phyloP scores from a whole-genome alignment of 2,329 filamentous ascomycete genomes.

The Leptoxyphium fumago region DNA sequence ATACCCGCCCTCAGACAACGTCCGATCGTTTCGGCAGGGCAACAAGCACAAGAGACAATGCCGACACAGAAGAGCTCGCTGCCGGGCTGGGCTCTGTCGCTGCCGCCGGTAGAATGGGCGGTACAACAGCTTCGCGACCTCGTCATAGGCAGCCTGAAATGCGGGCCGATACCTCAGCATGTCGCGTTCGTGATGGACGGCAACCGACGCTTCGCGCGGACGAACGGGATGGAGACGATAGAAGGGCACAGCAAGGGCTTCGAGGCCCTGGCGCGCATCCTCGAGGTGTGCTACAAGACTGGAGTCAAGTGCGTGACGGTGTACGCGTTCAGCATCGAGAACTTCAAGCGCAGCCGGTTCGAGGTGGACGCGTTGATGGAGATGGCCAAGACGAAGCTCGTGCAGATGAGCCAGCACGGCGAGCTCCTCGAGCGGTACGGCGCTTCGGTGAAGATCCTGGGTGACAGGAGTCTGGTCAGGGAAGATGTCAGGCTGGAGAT shows the following conservation, averaged over 20 bases:
- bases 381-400: constrained; percentile 88
- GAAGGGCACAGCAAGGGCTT: constrained; percentile 94
- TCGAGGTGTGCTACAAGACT: constrained; percentile 96
- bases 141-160: constrained; percentile 73
- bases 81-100: constrained; percentile 66
- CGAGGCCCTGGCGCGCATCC: constrained; percentile 82
- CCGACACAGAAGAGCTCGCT: constrained; percentile 24
- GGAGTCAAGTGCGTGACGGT: constrained; percentile 95
- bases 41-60: constrained; percentile 25
- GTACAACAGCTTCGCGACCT: constrained; percentile 65
- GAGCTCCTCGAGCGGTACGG: constrained; percentile 88
- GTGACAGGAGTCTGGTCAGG: constrained; percentile 69
- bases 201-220: constrained; percentile 81
- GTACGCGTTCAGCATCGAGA: constrained; percentile 97
- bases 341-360: constrained; percentile 92
- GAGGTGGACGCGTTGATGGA: constrained; percentile 97
- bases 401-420: constrained; percentile 82
- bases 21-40: background rate
- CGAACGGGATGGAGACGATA: constrained; percentile 85
- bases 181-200: constrained; percentile 99
- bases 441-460: constrained; percentile 70
- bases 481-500: constrained; percentile 80
- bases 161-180: constrained; percentile 86
- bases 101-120: constrained; percentile 85
- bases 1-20: background rate